A percentile compares a stretch with the other conserved stretches of the same genome.
Conservation (phyloP, 768 basidiomycete genomes). For the Leccinellum luteum region DNA sequence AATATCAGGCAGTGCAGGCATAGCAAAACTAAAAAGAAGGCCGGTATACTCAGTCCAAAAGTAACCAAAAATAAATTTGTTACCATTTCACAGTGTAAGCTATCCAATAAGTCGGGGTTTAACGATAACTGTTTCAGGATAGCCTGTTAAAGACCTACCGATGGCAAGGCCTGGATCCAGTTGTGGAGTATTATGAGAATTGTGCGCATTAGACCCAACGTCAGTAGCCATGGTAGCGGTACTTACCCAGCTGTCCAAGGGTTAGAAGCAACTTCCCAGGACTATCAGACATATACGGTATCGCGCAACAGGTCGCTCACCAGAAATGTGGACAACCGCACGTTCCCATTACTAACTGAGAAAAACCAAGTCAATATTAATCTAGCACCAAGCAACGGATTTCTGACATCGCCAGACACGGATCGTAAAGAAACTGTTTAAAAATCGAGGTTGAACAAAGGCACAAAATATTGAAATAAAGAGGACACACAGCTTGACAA, state of each 20-base stretch:
- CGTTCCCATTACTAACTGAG: slow-evolving; percentile 55
- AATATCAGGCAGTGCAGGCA: slow-evolving; percentile 43
- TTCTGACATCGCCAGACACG: slow-evolving; percentile 61
- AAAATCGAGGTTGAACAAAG: background rate
- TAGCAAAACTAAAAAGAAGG: slow-evolving; percentile 33
- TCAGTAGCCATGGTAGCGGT: background rate
- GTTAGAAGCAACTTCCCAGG: slow-evolving; percentile 42
- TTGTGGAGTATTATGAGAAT: slow-evolving; percentile 3
- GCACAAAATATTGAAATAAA: background rate
- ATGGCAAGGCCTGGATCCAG: slow-evolving; percentile 35
- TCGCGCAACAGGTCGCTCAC: slow-evolving; percentile 31
- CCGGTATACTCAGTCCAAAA: background rate
- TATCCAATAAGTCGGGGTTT: slow-evolving; percentile 16
- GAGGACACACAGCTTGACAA: slow-evolving; percentile 51
- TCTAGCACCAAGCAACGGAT: slow-evolving; percentile 7
- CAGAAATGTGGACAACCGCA: slow-evolving; percentile 42
- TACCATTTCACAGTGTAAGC: slow-evolving; percentile 48
- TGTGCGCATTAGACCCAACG: background rate
- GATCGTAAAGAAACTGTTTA: slow-evolving; percentile 49
- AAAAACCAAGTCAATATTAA: background rate
- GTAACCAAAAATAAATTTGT: slow-evolving; percentile 1
- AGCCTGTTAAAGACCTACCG: slow-evolving; percentile 27
- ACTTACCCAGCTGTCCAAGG: slow-evolving; percentile 49
- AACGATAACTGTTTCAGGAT: background rate
- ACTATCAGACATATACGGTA: background rate